phyloP scores from a whole-genome alignment of 306 rosid species.

The Benincasa hispida region DNA sequence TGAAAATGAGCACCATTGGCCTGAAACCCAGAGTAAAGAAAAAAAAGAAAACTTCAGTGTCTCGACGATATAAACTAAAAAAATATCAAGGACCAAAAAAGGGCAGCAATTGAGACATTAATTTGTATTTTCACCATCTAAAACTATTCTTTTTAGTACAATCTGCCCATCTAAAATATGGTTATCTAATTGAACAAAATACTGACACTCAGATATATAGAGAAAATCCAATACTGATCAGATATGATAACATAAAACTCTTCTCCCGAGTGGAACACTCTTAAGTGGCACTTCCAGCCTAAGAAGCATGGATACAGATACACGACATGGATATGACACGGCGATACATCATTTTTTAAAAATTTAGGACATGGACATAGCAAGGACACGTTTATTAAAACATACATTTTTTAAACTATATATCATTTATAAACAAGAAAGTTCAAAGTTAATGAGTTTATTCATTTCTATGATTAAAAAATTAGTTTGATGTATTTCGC shows the following conservation, averaged over 20 bases:
- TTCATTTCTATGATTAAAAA: no score
- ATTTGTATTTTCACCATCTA: neutral
- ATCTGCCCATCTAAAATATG: neutral
- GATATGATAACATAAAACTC: neutral
- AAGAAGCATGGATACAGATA: no score
- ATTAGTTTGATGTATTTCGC: no score
- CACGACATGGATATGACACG: no score
- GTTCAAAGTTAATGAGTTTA: no score
- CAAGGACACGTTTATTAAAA: no score
- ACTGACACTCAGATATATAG: neutral
- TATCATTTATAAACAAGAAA: no score
- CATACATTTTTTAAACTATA: no score
- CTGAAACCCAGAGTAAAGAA: slow-evolving; percentile 18
- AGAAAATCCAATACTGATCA: neutral
- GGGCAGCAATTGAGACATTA: neutral
- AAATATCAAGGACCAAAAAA: neutral
- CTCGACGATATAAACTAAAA: neutral
- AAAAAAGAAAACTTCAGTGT: neutral
- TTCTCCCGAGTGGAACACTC: neutral
- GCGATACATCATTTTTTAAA: no score
- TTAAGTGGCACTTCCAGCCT: neutral
- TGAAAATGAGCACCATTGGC: slow-evolving; percentile 46
- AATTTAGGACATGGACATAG: no score
- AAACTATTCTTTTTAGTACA: neutral
- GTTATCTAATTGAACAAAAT: neutral